Percentiles rank a stretch among this genome's conserved stretches.
Evolutionary conservation across 169 alveolate species (phyloP).

Genomic region (Blepharisma undulans): DNA sequence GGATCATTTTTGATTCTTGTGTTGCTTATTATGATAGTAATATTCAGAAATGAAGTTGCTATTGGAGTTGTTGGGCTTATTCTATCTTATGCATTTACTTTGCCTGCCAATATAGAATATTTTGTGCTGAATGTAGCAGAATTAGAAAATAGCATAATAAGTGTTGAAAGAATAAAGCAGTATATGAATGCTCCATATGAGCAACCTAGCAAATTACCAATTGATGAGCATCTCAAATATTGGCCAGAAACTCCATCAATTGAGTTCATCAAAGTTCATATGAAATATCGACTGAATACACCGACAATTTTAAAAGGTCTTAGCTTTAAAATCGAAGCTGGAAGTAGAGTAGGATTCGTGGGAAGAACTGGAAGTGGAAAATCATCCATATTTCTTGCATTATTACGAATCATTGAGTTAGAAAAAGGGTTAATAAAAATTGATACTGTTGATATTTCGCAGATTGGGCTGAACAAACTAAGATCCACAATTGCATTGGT

Average conservation of each 20-base stretch:
- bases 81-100: background rate
- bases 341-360: conserved; percentile 86
- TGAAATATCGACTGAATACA: conserved; percentile 29
- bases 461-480: conserved; percentile 46
- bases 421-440: conserved; percentile 49
- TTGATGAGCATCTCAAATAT: background rate
- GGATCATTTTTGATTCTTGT: background rate
- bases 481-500: conserved; percentile 76
- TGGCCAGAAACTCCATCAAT: conserved; percentile 11
- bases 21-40: background rate
- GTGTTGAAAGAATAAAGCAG: conserved; percentile 28
- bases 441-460: conserved; percentile 51
- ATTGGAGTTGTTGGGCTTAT: background rate
- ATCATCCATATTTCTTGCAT: conserved; percentile 77
- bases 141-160: conserved; percentile 6
- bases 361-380: conserved; percentile 94
- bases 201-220: conserved; percentile 32
- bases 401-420: conserved; percentile 68
- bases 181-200: conserved; percentile 6
- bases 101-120: background rate
- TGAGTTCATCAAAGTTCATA: background rate
- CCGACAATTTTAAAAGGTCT: conserved; percentile 64
- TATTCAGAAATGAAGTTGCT: background rate
- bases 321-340: conserved; percentile 60
- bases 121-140: background rate